Percentiles rank a stretch among this genome's conserved stretches.
Conservation (phyloP, 176 grass and related monocot genomes). For the Lolium rigidum region DNA sequence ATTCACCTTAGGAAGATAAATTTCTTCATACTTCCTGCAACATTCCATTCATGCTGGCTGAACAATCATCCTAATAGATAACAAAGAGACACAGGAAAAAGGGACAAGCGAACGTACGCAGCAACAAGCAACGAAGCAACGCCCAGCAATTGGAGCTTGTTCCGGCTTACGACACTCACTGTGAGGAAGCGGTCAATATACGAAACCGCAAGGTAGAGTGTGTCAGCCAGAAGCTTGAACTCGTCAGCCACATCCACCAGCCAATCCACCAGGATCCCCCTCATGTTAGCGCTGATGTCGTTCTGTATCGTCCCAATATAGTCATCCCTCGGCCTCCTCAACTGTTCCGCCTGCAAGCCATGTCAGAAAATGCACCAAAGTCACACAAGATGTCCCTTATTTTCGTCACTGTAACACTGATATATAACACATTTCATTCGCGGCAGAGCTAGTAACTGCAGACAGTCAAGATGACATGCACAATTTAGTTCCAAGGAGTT, state of each 20-base stretch:
- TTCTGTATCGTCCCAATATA: constrained; percentile 52
- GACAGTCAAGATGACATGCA: background rate
- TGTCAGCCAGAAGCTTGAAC: constrained; percentile 59
- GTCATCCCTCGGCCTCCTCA: constrained; percentile 47
- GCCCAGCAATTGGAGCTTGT: constrained; percentile 63
- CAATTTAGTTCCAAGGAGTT: background rate
- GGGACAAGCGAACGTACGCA: constrained; percentile 46
- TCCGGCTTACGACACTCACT: background rate
- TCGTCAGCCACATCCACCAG: constrained; percentile 54
- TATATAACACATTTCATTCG: background rate
- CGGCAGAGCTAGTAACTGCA: background rate
- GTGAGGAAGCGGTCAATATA: constrained; percentile 63
- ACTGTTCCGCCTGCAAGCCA: constrained; percentile 35
- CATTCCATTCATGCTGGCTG: constrained; percentile 14
- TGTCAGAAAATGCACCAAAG: background rate
- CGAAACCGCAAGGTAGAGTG: constrained; percentile 53
- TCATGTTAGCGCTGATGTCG: constrained; percentile 46
- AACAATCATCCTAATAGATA: background rate
- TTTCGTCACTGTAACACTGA: background rate
- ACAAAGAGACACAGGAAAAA: constrained; percentile 14
- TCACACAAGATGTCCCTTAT: background rate
- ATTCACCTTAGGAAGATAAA: constrained; percentile 29
- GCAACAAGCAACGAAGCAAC: constrained; percentile 55
- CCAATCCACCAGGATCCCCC: constrained; percentile 66
- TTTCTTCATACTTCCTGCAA: constrained; percentile 73